Evolutionary conservation across 164 flowering plant genomes (phyloP).

Genomic region (Malania oleifera): DNA sequence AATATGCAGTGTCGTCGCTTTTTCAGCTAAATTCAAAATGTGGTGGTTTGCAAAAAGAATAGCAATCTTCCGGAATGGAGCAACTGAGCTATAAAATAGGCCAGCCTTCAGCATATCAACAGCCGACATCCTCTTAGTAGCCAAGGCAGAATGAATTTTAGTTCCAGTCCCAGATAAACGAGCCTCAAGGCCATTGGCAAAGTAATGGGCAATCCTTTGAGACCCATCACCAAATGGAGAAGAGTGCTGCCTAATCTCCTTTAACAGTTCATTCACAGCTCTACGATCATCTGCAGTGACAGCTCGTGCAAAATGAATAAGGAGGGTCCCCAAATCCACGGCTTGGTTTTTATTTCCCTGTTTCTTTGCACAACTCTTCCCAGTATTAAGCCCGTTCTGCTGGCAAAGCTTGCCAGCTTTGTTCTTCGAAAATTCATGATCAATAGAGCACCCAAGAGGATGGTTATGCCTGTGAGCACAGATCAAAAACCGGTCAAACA

Average conservation of each 20-base stretch:
- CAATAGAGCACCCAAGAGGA: background rate
- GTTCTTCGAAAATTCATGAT: background rate
- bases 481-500: conserved; percentile 38
- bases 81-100: background rate
- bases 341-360: conserved; percentile 17
- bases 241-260: conserved; percentile 22
- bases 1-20: too few species aligned
- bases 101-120: background rate
- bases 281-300: conserved; percentile 23
- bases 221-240: conserved; percentile 23
- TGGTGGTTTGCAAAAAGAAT: background rate
- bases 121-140: conserved; percentile 11
- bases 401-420: conserved; percentile 4
- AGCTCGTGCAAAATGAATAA: conserved; percentile 40
- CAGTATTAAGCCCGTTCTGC: conserved; percentile 21
- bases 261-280: conserved; percentile 21
- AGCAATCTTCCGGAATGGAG: background rate
- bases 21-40: background rate
- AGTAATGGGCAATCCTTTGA: conserved; percentile 25
- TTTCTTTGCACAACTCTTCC: conserved; percentile 29
- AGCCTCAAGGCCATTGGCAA: conserved; percentile 28
- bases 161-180: conserved; percentile 29
- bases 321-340: conserved; percentile 49
- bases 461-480: conserved; percentile 1
- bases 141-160: conserved; percentile 15